phyloP scores from a whole-genome alignment of 208 protist species.

The Leishmania gerbilli region DNA sequence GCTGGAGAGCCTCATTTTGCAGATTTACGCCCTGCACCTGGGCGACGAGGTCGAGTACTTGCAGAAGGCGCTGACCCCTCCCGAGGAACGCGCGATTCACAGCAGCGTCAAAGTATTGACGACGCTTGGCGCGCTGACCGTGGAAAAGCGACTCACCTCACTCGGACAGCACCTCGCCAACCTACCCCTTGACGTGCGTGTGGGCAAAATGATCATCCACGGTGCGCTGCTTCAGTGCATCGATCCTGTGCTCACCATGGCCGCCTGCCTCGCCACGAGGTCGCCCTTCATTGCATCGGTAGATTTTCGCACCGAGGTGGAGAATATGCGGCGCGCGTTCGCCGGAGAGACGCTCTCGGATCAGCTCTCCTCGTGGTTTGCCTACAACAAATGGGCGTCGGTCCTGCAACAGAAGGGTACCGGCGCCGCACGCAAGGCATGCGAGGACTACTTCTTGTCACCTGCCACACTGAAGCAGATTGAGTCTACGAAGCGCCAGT shows the following conservation, averaged over 20 bases:
- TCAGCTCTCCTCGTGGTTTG: constrained; percentile 89
- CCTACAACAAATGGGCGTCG: constrained; percentile 80
- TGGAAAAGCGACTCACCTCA: constrained; percentile 87
- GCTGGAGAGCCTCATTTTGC: constrained; percentile 95
- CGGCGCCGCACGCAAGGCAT: constrained; percentile 64
- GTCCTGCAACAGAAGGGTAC: constrained; percentile 47
- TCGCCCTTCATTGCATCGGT: constrained; percentile 92
- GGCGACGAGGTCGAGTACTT: constrained; percentile 91
- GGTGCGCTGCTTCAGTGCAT: constrained; percentile 94
- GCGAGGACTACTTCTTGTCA: constrained; percentile 85
- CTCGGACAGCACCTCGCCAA: constrained; percentile 92
- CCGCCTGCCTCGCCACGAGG: constrained; percentile 86
- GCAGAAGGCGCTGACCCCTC: constrained; percentile 85
- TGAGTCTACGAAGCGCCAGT: constrained; percentile 91
- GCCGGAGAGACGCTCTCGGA: constrained; percentile 80
- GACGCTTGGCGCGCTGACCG: constrained; percentile 83
- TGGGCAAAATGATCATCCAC: constrained; percentile 97
- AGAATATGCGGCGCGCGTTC: constrained; percentile 74
- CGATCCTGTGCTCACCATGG: constrained; percentile 96
- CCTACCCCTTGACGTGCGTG: constrained; percentile 88
- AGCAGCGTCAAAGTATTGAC: constrained; percentile 87
- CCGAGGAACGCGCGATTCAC: constrained; percentile 78
- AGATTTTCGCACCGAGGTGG: constrained; percentile 89
- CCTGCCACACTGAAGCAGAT: constrained; percentile 84
- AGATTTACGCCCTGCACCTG: constrained; percentile 91